Evolutionary conservation across 2,329 filamentous ascomycete species (phyloP).

Genomic region (Hymenoscyphus infarciens): DNA sequence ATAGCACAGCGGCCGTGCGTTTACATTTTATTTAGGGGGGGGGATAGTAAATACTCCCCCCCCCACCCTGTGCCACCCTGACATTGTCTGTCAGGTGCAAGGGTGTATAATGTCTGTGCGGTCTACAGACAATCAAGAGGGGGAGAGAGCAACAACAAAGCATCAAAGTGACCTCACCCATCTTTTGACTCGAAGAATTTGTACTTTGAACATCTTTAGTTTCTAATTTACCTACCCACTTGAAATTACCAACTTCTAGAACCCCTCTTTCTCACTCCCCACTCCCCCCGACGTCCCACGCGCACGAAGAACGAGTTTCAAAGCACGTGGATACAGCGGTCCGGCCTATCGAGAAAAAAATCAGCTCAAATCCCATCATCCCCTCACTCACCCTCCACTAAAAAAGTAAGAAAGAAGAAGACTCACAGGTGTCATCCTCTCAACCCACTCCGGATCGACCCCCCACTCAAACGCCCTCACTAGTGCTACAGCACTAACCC

Average conservation of each 20-base stretch:
- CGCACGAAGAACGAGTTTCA: conserved; percentile 6
- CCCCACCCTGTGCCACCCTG: no score
- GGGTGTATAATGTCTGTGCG: no score
- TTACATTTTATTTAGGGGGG: no score
- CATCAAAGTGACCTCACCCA: neutral
- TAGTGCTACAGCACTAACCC: conserved; percentile 1
- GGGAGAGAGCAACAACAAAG: neutral
- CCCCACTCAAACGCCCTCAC: conserved; percentile 8
- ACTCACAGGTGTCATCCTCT: conserved; percentile 12
- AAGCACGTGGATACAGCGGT: conserved; percentile 9
- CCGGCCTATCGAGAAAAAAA: conserved; percentile 2
- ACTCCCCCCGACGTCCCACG: neutral
- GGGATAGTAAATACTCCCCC: no score
- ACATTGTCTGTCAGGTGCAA: no score
- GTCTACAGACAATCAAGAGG: no score
- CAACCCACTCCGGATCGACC: conserved; percentile 4
- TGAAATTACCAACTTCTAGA: neutral
- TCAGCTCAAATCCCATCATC: neutral
- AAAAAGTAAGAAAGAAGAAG: neutral
- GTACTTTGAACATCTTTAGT: neutral
- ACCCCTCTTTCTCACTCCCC: neutral
- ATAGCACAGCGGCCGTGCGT: no score
- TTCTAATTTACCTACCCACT: neutral
- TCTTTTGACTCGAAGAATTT: neutral
- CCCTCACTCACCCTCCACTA: neutral